Evolutionary conservation across 2,329 filamentous ascomycete species (phyloP).

Genomic region (Setomelanomma holmii): DNA sequence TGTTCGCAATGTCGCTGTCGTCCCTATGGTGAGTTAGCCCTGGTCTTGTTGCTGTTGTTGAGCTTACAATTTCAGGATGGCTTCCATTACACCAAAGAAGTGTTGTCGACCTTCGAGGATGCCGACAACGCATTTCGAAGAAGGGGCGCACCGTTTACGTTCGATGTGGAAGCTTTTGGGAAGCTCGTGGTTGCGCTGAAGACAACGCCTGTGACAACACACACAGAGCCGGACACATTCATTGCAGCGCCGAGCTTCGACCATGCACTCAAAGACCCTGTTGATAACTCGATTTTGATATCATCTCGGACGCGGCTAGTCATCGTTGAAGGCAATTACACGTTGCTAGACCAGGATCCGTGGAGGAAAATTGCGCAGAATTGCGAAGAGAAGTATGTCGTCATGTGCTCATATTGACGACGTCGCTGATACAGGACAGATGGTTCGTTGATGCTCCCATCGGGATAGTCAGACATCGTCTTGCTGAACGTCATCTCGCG

Average conservation of each 20-base stretch:
- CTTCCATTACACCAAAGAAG: constrained; percentile 31
- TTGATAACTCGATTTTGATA: constrained; percentile 22
- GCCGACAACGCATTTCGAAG: constrained; percentile 27
- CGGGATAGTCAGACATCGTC: constrained; percentile 20
- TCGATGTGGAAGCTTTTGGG: constrained; percentile 29
- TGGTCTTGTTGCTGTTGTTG: neutral
- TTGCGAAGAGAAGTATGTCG: constrained; percentile 26
- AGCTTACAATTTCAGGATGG: constrained; percentile 26
- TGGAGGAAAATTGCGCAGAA: constrained; percentile 24
- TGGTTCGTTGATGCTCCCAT: constrained; percentile 35
- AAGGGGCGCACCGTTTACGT: constrained; percentile 37
- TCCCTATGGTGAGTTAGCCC: constrained; percentile 30
- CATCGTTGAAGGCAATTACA: constrained; percentile 37
- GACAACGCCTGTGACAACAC: constrained; percentile 20
- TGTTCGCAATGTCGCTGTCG: constrained; percentile 26
- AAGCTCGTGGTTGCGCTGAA: constrained; percentile 22
- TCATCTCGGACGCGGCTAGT: constrained; percentile 30
- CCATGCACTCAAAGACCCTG: constrained; percentile 32
- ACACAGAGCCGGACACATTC: constrained; percentile 18
- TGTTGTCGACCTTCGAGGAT: constrained; percentile 24
- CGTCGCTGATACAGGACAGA: constrained; percentile 13
- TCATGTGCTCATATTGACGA: neutral
- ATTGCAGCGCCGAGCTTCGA: constrained; percentile 33
- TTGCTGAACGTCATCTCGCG: constrained; percentile 30
- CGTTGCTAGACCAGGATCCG: constrained; percentile 27